phyloP scores from a whole-genome alignment of 305 asterid genomes.

The Fraxinus velutina region DNA sequence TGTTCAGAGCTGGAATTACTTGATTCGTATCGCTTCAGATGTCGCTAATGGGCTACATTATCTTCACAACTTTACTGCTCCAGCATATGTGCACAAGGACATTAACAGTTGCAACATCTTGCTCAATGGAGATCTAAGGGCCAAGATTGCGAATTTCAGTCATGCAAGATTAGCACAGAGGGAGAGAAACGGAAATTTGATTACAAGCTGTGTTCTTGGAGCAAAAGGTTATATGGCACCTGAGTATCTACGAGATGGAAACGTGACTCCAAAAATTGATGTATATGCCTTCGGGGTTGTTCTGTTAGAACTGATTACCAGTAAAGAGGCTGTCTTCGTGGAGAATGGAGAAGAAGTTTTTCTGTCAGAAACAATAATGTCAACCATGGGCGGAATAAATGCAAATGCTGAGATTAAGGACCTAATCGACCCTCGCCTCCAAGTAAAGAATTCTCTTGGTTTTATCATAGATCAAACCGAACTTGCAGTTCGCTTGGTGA shows the following conservation, averaged over 20 bases:
- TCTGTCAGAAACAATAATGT: conserved; percentile 33
- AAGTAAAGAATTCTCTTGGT: conserved; percentile 55
- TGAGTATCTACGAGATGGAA: conserved; percentile 37
- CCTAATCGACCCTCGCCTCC: conserved; percentile 51
- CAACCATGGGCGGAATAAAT: conserved; percentile 24
- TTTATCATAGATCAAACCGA: conserved; percentile 49
- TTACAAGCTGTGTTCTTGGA: conserved; percentile 22
- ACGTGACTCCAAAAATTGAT: conserved; percentile 43
- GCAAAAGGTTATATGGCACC: conserved; percentile 58
- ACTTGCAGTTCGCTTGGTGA: conserved; percentile 43
- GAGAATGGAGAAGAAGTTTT: conserved; percentile 37
- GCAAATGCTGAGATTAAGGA: conserved; percentile 19
- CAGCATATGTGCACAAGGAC: conserved; percentile 53
- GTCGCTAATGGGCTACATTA: conserved; percentile 56
- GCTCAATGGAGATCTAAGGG: conserved; percentile 42
- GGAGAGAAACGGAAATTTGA: conserved; percentile 26
- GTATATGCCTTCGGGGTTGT: conserved; percentile 58
- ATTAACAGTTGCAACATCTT: conserved; percentile 45
- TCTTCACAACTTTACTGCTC: conserved; percentile 56
- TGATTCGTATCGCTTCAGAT: conserved; percentile 51
- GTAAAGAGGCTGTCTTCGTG: conserved; percentile 39
- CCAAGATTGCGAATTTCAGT: conserved; percentile 54
- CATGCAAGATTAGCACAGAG: conserved; percentile 33
- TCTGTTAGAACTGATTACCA: conserved; percentile 54
- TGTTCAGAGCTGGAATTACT: conserved; percentile 41